Percentiles rank a stretch among this genome's conserved stretches.
Evolutionary conservation across 805 yeast genomes (phyloP).

Genomic region (Tetrapisispora phaffii): DNA sequence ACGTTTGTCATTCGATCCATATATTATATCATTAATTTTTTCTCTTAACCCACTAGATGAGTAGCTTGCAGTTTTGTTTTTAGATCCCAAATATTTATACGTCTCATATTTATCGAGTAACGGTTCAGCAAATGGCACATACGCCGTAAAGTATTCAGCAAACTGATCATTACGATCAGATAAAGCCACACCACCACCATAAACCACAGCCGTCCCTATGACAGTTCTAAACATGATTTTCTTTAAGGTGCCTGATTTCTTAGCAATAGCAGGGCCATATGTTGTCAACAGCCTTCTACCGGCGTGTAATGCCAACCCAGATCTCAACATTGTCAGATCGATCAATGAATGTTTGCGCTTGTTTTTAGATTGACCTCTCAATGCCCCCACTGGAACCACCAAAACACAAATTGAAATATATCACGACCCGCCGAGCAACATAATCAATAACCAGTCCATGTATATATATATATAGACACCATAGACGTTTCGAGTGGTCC

Average conservation of each 20-base stretch:
- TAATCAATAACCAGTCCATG: no score
- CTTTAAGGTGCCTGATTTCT: not conserved
- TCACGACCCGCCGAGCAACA: no score
- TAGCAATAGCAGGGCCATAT: not conserved
- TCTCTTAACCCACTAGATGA: not conserved
- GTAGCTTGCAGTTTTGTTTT: not conserved
- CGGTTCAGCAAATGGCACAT: slow-evolving; percentile 54
- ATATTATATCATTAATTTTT: not conserved
- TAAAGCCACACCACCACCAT: slow-evolving; percentile 51
- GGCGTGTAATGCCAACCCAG: not conserved
- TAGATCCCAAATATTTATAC: not conserved
- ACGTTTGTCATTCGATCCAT: not conserved
- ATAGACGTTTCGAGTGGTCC: no score
- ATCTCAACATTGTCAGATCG: not conserved
- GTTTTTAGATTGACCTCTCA: not conserved
- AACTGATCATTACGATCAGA: slow-evolving; percentile 48
- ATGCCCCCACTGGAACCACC: no score
- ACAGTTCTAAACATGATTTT: slow-evolving; percentile 20
- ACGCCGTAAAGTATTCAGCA: slow-evolving; percentile 52
- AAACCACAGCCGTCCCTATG: slow-evolving; percentile 32
- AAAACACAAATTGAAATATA: no score
- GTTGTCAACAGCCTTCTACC: not conserved
- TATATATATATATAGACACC: no score
- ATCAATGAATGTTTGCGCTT: not conserved
- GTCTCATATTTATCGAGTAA: slow-evolving; percentile 38